Evolutionary conservation across 768 basidiomycete genomes (phyloP).

Genomic region (Mycena sanguinolenta): DNA sequence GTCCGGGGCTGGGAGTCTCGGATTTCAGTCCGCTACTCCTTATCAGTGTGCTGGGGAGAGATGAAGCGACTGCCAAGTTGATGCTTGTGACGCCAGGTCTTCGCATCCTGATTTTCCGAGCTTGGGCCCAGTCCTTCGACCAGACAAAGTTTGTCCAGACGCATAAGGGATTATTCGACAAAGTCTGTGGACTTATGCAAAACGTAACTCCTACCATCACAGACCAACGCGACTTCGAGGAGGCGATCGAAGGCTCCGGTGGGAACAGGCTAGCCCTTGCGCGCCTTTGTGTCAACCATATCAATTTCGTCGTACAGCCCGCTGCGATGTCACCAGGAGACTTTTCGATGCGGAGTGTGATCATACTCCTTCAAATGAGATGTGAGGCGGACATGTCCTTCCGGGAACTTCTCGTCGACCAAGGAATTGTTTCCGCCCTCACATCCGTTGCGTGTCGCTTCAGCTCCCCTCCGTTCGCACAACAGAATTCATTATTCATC

Average conservation of each 20-base stretch:
- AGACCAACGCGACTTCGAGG: background rate
- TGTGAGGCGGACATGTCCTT: background rate
- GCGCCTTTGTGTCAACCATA: background rate
- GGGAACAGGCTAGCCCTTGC: background rate
- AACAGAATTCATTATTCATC: background rate
- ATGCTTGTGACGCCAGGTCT: background rate
- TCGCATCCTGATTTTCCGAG: background rate
- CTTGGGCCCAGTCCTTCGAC: background rate
- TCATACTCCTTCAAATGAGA: background rate
- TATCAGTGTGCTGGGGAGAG: background rate
- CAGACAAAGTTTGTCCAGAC: background rate
- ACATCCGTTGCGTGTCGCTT: background rate
- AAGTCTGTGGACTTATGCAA: background rate
- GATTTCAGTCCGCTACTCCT: background rate
- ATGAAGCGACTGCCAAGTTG: background rate
- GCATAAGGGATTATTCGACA: background rate
- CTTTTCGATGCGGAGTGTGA: background rate
- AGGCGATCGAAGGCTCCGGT: slow-evolving; percentile 8
- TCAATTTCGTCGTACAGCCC: background rate
- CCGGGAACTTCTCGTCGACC: background rate
- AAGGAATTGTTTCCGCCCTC: background rate
- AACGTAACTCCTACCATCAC: background rate
- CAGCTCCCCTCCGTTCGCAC: background rate
- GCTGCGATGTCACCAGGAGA: too few species aligned
- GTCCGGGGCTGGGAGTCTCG: background rate